Conservation (phyloP, 306 rosid species). For the Medicago truncatula region DNA sequence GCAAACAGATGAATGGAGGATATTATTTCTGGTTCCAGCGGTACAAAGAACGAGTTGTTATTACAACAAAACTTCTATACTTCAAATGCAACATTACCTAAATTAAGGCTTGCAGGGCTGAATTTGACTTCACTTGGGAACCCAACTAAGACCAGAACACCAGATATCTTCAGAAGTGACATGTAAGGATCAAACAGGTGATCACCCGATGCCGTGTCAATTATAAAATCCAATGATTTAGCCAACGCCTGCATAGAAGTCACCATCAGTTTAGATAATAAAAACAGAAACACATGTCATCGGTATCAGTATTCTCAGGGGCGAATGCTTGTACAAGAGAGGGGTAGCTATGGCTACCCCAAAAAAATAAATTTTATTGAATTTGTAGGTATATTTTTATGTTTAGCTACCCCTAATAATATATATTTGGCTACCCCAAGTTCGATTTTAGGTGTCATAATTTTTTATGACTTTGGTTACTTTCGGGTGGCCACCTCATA, state of each 20-base stretch:
- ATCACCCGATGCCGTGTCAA: slow-evolving; percentile 90
- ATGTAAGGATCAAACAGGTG: slow-evolving; percentile 86
- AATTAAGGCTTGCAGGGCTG: slow-evolving; percentile 66
- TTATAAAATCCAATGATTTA: slow-evolving; percentile 70
- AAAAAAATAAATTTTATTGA: too few relatives aligned
- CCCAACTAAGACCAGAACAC: slow-evolving; percentile 72
- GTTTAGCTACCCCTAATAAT: too few relatives aligned
- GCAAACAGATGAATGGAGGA: slow-evolving; percentile 34
- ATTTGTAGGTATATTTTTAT: too few relatives aligned
- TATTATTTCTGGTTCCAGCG: background rate
- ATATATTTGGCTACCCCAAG: too few relatives aligned
- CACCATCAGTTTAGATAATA: slow-evolving; percentile 30
- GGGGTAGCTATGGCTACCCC: too few relatives aligned
- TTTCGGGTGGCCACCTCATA: too few relatives aligned
- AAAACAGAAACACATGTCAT: background rate
- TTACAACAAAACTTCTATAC: slow-evolving; percentile 13
- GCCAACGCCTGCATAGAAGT: slow-evolving; percentile 59
- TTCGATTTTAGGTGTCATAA: too few relatives aligned
- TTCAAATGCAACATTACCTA: slow-evolving; percentile 59
- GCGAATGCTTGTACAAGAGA: too few relatives aligned
- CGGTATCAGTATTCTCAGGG: too few relatives aligned
- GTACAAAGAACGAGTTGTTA: background rate
- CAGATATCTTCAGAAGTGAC: slow-evolving; percentile 68
- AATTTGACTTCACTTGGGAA: slow-evolving; percentile 81
- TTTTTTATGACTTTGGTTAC: too few relatives aligned